These are phyloP conservation scores for Apiotrichum brassicae DNA, from an alignment of 1,284 basidiomycete species.

Conservation along the genomic window DNA sequence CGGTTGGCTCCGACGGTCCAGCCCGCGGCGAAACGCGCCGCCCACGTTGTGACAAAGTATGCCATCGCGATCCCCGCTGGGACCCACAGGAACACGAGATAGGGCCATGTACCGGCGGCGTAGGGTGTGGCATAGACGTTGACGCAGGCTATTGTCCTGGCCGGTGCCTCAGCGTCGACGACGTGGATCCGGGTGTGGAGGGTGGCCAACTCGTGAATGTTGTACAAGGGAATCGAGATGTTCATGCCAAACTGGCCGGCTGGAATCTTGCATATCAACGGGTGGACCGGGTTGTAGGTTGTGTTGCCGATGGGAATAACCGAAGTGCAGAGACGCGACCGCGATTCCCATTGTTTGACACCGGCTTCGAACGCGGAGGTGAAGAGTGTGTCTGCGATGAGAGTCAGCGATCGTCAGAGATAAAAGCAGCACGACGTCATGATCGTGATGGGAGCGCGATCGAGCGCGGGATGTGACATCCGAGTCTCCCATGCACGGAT, in stretches of 20 bases:
- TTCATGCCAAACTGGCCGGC: constrained; percentile 76
- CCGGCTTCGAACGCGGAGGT: constrained; percentile 72
- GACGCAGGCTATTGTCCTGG: constrained; percentile 71
- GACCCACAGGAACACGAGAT: constrained; percentile 71
- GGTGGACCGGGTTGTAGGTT: constrained; percentile 45
- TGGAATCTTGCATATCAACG: constrained; percentile 67
- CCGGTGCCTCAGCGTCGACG: constrained; percentile 67
- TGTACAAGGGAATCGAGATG: constrained; percentile 63
- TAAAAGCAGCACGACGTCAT: no score
- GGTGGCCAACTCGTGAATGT: constrained; percentile 69
- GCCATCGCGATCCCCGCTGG: constrained; percentile 68
- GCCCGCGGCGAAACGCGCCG: constrained; percentile 74
- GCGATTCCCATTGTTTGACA: constrained; percentile 62
- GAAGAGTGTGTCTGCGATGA: constrained; percentile 71
- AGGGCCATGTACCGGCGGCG: constrained; percentile 58
- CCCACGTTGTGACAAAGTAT: constrained; percentile 72
- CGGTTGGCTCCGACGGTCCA: constrained; percentile 52
- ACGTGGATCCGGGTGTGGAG: constrained; percentile 76
- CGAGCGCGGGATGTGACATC: no score
- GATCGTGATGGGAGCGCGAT: no score
- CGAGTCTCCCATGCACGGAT: no score
- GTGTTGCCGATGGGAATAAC: constrained; percentile 61
- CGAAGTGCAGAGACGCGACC: constrained; percentile 65
- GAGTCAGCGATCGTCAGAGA: no score
- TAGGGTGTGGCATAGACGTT: constrained; percentile 75